Evolutionary conservation across 495 filamentous ascomycete genomes (phyloP), one percentile per base, ranked within the genome.

Genomic region (Saxophila tyrrhenica): DNA sequence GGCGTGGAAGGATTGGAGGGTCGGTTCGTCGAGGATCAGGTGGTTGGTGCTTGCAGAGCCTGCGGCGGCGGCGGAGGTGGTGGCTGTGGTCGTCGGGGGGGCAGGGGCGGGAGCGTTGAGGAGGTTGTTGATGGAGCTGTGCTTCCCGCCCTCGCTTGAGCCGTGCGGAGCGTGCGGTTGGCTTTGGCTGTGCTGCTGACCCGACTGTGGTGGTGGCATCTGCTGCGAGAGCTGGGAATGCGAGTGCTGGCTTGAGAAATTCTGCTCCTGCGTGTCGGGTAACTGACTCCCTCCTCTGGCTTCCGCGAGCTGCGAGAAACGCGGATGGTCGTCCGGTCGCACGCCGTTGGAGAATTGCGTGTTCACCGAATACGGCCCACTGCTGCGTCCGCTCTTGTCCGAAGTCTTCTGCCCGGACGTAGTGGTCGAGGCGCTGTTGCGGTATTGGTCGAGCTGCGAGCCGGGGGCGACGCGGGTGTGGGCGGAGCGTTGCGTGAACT

Each of bases 361-460:
- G 59, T 80, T 80, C 62, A 50, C 75, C 73, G 56, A 78, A 66
- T 48, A 59, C 42, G 67, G 70, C 1, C 65, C 73, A 29, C 75
- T 69, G 15, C 60, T 62, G 0, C 67, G 60, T 39, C 62, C 54
- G 11, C 62, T 67, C 46, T 54, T 51, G 43, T 59, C 57, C n/a
- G 60, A 75, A 7, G 82, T 85, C 60, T 86, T 89, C 59, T 87
- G 64, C 7, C 69, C 71, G 7, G 71, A 72, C 17, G 71, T 77
- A 17, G 79, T 83, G 0, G 87, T 92, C 8, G 89, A 94, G 2
- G 89, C 89, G 61, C 89, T 85, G 60, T 95, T 95, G 24, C 78
- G 69, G 56, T 91, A 81, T 43, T 87, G 85, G 2, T 75, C 80
- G 2, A 85, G 80, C 48, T 89, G 83, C 29, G 89, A 84, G 15